Evolutionary conservation across 2,329 filamentous ascomycete genomes (phyloP).

Genomic region (Pseudonectria buxi): DNA sequence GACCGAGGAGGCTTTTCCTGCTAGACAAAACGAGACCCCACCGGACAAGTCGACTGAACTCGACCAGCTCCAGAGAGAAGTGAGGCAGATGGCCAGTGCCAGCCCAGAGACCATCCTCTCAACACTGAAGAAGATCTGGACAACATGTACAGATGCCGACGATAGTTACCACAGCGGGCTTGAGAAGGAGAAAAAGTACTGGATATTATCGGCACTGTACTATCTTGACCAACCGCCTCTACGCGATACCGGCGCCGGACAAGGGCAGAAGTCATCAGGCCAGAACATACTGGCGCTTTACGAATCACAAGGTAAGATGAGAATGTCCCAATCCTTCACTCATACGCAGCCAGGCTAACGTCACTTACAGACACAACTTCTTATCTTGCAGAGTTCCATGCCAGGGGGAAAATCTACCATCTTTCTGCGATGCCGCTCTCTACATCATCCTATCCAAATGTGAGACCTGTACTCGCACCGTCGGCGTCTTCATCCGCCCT

Average conservation of each 20-base stretch:
- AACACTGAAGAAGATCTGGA: conserved; percentile 39
- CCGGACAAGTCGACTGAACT: neutral
- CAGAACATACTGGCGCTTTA: conserved; percentile 42
- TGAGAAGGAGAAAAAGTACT: conserved; percentile 49
- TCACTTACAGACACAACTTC: conserved; percentile 36
- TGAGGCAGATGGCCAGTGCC: conserved; percentile 14
- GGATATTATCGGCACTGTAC: conserved; percentile 54
- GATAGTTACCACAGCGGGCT: conserved; percentile 18
- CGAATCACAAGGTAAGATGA: conserved; percentile 39
- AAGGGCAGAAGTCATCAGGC: neutral
- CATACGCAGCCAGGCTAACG: too few relatives aligned
- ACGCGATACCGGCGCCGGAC: conserved; percentile 4
- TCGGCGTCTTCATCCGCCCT: conserved; percentile 29
- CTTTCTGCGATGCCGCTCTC: conserved; percentile 38
- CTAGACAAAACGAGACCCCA: neutral
- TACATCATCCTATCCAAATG: conserved; percentile 30
- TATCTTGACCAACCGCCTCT: conserved; percentile 32
- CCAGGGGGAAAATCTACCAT: conserved; percentile 36
- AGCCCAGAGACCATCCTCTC: conserved; percentile 39
- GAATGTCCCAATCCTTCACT: too few relatives aligned
- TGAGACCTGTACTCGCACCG: conserved; percentile 33
- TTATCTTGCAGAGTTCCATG: conserved; percentile 41
- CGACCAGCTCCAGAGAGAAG: conserved; percentile 7
- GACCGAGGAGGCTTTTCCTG: conserved; percentile 1
- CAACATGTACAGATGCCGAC: conserved; percentile 1